Percentiles rank a stretch among this genome's conserved stretches.
Conservation (phyloP, 169 alveolate species). For the Plasmodium vivax region DNA sequence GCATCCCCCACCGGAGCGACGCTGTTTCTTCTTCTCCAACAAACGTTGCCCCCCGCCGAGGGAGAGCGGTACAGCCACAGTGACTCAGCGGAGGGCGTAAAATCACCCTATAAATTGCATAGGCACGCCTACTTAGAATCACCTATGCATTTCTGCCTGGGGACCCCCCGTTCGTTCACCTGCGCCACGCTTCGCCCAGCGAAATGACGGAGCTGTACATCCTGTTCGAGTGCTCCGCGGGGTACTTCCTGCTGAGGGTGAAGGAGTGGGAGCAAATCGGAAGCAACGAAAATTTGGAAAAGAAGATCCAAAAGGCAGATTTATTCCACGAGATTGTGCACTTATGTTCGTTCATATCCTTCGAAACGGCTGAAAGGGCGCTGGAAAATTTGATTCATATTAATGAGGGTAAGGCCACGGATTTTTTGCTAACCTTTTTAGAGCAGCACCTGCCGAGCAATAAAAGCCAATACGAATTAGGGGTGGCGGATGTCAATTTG, state of each 20-base stretch:
- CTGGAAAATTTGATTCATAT: slow-evolving; percentile 92
- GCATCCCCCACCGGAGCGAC: background rate
- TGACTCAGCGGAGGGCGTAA: background rate
- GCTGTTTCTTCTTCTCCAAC: background rate
- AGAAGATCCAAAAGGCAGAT: slow-evolving; percentile 85
- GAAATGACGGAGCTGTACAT: slow-evolving; percentile 71
- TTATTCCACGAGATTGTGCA: slow-evolving; percentile 91
- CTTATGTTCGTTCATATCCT: slow-evolving; percentile 92
- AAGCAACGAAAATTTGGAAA: slow-evolving; percentile 87
- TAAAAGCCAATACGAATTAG: slow-evolving; percentile 88
- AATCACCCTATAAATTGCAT: background rate
- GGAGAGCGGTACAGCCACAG: background rate
- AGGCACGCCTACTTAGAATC: background rate
- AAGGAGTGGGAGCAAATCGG: slow-evolving; percentile 94
- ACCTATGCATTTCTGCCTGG: background rate
- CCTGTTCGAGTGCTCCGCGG: slow-evolving; percentile 95
- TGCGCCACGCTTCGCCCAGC: background rate
- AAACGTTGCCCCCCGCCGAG: background rate
- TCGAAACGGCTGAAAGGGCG: slow-evolving; percentile 94
- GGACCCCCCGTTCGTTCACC: background rate
- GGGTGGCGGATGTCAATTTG: slow-evolving; percentile 88
- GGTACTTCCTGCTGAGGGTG: slow-evolving; percentile 92
- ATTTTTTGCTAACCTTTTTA: slow-evolving; percentile 88
- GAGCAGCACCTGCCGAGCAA: slow-evolving; percentile 88
- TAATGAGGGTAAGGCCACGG: slow-evolving; percentile 88